Evolutionary conservation across 2,329 filamentous ascomycete genomes (phyloP).

Genomic region (Aspergillus caelatus): DNA sequence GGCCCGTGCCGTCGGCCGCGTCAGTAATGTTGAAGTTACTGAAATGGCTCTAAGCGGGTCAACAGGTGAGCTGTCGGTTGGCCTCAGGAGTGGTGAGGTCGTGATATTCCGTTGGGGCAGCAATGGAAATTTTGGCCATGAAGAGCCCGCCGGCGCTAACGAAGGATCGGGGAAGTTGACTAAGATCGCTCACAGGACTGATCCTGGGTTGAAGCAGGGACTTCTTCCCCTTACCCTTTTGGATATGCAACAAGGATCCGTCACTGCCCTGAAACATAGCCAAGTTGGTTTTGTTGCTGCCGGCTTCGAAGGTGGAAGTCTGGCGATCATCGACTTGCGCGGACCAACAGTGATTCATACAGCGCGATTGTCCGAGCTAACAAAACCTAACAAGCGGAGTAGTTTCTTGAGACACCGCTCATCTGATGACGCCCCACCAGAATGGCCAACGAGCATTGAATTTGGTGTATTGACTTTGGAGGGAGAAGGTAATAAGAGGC

Average conservation of each 20-base stretch:
- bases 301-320: constrained; percentile 78
- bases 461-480: constrained; percentile 94
- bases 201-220: constrained; percentile 75
- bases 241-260: constrained; percentile 78
- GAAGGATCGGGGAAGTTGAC: constrained; percentile 71
- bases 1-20: constrained; percentile 77
- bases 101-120: constrained; percentile 85
- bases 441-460: constrained; percentile 81
- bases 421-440: constrained; percentile 54
- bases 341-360: constrained; percentile 84
- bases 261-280: constrained; percentile 80
- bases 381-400: constrained; percentile 73
- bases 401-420: constrained; percentile 66
- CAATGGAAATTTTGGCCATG: constrained; percentile 72
- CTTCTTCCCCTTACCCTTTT: constrained; percentile 79
- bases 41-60: constrained; percentile 77
- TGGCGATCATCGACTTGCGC: constrained; percentile 84
- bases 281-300: constrained; percentile 90
- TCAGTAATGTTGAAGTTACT: constrained; percentile 74
- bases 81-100: constrained; percentile 80
- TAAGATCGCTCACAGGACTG: constrained; percentile 72
- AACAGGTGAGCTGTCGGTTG: constrained; percentile 83
- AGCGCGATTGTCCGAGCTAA: constrained; percentile 70
- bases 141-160: constrained; percentile 56
- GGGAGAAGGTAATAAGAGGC: constrained; percentile 64